These are phyloP conservation scores for Aquilaria sinensis DNA, from an alignment of 345 rosid species.

Conservation along the genomic window DNA sequence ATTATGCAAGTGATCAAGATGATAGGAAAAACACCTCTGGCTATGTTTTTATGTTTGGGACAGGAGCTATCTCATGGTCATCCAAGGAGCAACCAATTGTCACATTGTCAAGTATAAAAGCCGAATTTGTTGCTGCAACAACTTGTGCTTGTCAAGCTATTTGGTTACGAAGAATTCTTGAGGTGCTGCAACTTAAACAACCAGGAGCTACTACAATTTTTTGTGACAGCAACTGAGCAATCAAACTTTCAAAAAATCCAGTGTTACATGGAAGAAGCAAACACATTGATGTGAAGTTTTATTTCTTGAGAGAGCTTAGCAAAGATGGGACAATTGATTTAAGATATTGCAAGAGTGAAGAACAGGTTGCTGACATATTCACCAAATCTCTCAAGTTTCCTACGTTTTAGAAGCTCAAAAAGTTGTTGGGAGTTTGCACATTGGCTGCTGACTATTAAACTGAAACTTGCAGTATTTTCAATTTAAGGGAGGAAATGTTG, in stretches of 20 bases:
- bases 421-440: no score
- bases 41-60: neutral
- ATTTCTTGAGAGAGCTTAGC: neutral
- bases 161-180: no score
- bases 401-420: neutral
- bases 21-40: constrained; percentile 3
- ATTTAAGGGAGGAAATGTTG: no score
- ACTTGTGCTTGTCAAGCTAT: no score
- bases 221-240: neutral
- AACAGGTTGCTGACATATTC: neutral
- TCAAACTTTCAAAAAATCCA: neutral
- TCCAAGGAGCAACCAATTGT: constrained; percentile 1
- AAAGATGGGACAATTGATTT: no score
- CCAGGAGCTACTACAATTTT: neutral
- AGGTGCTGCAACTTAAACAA: no score
- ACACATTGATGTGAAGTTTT: neutral
- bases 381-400: neutral
- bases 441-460: no score
- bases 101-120: neutral
- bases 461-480: no score
- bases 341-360: no score
- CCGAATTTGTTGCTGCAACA: no score
- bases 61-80: neutral
- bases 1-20: constrained; percentile 6
- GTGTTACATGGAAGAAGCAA: neutral